Evolutionary conservation across 2,329 filamentous ascomycete genomes (phyloP).

Genomic region (Zymoseptoria brevis): DNA sequence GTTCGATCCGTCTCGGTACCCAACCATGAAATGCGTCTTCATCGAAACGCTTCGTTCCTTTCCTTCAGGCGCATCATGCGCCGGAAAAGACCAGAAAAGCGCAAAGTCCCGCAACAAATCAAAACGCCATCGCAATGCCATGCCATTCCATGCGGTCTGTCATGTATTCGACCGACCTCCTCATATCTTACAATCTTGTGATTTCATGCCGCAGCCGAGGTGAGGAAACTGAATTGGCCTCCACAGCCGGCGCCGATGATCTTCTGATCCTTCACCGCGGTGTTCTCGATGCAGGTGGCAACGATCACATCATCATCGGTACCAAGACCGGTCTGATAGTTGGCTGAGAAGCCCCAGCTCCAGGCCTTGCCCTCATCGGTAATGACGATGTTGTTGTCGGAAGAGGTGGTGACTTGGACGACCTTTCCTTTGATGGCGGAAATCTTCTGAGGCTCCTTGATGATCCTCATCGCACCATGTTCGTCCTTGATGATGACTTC

Average conservation of each 20-base stretch:
- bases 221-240: constrained; percentile 60
- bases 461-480: constrained; percentile 58
- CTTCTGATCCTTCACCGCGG: constrained; percentile 65
- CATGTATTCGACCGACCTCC: not conserved
- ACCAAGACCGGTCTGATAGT: constrained; percentile 73
- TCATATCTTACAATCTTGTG: not conserved
- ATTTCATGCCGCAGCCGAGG: not conserved
- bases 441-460: constrained; percentile 57
- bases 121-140: not conserved
- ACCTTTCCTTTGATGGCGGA: constrained; percentile 43
- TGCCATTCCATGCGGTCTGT: not conserved
- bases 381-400: constrained; percentile 67
- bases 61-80: not conserved
- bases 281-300: constrained; percentile 77
- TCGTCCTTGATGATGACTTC: constrained; percentile 55
- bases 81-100: not conserved
- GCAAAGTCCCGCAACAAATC: not conserved
- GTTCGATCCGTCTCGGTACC: not conserved
- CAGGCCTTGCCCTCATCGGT: constrained; percentile 62
- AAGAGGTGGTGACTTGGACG: constrained; percentile 43
- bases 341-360: constrained; percentile 72
- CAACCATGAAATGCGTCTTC: not conserved
- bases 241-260: constrained; percentile 77
- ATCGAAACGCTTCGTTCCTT: not conserved
- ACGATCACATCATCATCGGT: constrained; percentile 69